phyloP scores from a whole-genome alignment of 208 protist genomes.

The Trypanosoma boissoni region DNA sequence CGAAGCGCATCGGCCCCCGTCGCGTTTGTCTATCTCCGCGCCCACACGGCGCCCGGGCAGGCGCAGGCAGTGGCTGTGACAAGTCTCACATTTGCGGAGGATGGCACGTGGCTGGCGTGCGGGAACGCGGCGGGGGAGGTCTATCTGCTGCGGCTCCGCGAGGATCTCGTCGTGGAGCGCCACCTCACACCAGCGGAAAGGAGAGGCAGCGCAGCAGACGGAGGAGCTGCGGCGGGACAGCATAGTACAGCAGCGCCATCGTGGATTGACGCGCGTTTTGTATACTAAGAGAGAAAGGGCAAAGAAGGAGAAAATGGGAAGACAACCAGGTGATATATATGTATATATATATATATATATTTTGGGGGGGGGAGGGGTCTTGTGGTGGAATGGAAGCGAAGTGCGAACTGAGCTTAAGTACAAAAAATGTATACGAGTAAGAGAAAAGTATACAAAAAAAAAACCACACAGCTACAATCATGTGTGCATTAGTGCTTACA shows the following conservation, averaged over 20 bases:
- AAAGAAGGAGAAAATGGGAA: too few species aligned
- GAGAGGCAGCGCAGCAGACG: not conserved
- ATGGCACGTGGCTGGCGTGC: conserved; percentile 52
- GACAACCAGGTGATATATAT: too few species aligned
- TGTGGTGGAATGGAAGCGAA: too few species aligned
- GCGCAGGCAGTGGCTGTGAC: conserved; percentile 29
- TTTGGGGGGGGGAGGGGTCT: too few species aligned
- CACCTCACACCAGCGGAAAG: not conserved
- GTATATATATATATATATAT: too few species aligned
- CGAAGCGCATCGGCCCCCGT: conserved; percentile 42
- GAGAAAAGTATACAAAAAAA: too few species aligned
- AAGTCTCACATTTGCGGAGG: conserved; percentile 48
- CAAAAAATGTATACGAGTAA: too few species aligned
- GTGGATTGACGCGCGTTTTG: conserved; percentile 23
- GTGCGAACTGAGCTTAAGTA: too few species aligned
- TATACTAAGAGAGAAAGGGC: conserved; percentile 1
- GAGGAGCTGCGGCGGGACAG: not conserved
- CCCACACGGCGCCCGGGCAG: conserved; percentile 11
- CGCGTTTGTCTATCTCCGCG: conserved; percentile 27
- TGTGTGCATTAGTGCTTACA: not conserved
- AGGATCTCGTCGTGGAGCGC: conserved; percentile 13
- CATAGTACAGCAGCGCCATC: not conserved
- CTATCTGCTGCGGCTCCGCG: conserved; percentile 41
- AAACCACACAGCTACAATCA: not conserved
- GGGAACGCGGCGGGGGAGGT: conserved; percentile 45